Conservation (phyloP, 1,284 basidiomycete species). For the Pascua sp. region DNA sequence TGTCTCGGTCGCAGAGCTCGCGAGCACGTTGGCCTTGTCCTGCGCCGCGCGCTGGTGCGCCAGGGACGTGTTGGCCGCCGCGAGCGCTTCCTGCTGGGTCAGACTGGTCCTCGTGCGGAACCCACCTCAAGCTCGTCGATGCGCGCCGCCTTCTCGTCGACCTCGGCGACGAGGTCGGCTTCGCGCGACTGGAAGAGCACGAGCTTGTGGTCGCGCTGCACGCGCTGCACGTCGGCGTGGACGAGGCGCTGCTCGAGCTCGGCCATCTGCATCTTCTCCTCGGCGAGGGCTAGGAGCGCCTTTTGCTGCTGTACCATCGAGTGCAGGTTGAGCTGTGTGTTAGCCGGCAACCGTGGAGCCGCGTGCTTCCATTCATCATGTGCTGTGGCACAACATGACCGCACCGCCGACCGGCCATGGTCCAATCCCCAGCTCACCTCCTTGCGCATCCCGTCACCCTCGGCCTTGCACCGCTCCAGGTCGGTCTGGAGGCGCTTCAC, state of each 20-base stretch:
- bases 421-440: conserved; percentile 24
- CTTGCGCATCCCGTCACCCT: conserved; percentile 34
- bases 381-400: too few relatives aligned
- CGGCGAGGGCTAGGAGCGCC: conserved; percentile 34
- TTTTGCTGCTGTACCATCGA: conserved; percentile 35
- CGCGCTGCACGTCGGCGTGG: conserved; percentile 28
- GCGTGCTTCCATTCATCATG: too few relatives aligned
- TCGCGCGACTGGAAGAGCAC: conserved; percentile 34
- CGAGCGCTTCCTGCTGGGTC: conserved; percentile 18
- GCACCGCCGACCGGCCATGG: too few relatives aligned
- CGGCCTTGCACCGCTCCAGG: conserved; percentile 20
- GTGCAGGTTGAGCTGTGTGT: conserved; percentile 31
- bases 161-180: conserved; percentile 26
- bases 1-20: conserved; percentile 10
- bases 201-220: conserved; percentile 42
- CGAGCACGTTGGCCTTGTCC: conserved; percentile 16
- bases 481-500: conserved; percentile 14
- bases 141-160: conserved; percentile 21
- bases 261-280: conserved; percentile 36
- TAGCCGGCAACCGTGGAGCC: too few relatives aligned
- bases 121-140: conserved; percentile 36
- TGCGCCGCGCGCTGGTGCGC: conserved; percentile 28
- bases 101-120: background rate
- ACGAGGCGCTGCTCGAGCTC: conserved; percentile 37
- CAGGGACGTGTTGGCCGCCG: conserved; percentile 29